These are phyloP conservation scores for Onygenales sp. DNA, from an alignment of 2,329 filamentous ascomycete species.

Conservation along the genomic window DNA sequence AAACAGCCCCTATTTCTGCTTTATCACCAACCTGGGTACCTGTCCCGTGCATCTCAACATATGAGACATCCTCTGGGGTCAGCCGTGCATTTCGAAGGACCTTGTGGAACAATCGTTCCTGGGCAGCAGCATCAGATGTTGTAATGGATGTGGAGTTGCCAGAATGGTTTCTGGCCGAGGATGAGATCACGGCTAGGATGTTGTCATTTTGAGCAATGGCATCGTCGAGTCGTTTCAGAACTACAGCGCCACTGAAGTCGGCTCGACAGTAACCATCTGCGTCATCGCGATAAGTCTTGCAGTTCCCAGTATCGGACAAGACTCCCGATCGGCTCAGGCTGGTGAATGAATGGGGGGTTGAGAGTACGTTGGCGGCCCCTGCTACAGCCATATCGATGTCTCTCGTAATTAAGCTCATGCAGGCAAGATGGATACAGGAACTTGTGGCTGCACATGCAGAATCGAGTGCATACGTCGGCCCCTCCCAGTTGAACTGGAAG, in stretches of 20 bases:
- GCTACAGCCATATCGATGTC: slow-evolving; percentile 75
- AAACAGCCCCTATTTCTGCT: slow-evolving; percentile 71
- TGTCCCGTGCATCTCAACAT: slow-evolving; percentile 88
- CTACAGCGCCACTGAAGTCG: slow-evolving; percentile 63
- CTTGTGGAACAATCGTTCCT: slow-evolving; percentile 60
- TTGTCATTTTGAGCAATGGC: slow-evolving; percentile 63
- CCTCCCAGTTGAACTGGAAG: slow-evolving; percentile 68
- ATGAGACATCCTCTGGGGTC: slow-evolving; percentile 66
- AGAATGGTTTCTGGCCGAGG: slow-evolving; percentile 70
- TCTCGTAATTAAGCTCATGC: slow-evolving; percentile 61
- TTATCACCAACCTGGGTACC: slow-evolving; percentile 78
- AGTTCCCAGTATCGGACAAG: slow-evolving; percentile 59
- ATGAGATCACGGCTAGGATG: slow-evolving; percentile 61
- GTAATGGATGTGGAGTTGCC: slow-evolving; percentile 75
- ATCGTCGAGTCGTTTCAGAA: slow-evolving; percentile 72
- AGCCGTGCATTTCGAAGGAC: slow-evolving; percentile 65
- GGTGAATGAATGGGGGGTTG: slow-evolving; percentile 70
- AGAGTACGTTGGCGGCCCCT: slow-evolving; percentile 68
- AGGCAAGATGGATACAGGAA: slow-evolving; percentile 61
- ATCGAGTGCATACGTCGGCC: slow-evolving; percentile 62
- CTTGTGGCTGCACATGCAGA: slow-evolving; percentile 68
- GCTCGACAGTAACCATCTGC: slow-evolving; percentile 77
- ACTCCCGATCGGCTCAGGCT: slow-evolving; percentile 69
- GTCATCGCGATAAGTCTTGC: slow-evolving; percentile 70
- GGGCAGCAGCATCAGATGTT: slow-evolving; percentile 67